Evolutionary conservation across 495 filamentous ascomycete species (phyloP), one percentile per base, ranked within the genome.

Genomic region (Aspergillus baeticus): DNA sequence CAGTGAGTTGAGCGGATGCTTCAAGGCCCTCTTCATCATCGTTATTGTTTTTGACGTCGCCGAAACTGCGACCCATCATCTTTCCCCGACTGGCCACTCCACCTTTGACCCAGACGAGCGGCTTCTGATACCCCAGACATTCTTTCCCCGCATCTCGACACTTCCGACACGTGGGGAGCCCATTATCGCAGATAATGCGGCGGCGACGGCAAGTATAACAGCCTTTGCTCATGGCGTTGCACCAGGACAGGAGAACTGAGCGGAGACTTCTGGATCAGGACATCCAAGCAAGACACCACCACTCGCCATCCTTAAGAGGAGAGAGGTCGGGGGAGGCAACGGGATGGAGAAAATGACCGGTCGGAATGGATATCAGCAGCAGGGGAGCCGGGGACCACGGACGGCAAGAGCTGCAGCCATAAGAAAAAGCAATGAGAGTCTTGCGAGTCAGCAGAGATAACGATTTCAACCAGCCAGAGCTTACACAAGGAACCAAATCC

Each of bases 131-230:
- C 38, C 84, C 84, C 47, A 79, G 69, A 62, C 84, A 87, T 66
- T 82, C 76, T 55, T 85, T 79, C 51, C 80, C 80, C 66, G 81
- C 80, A 75, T 85, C 81, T 43, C 76, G 75, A 66, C 84, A 87
- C 56, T 85, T 86, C 55, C 78, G 77, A 63, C 84, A 87, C 48
- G 78, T 78, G 5, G 84, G 84, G 22, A 78, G 80, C 42, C 78
- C 77, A 73, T 86, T 87, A 61, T 84, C 82, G 71, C 83, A 86
- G 42, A 75, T 73, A 29, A 78, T 77, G 68, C 76, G 76, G 51
- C 76, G 73, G 52, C 76, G 76, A 53, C 76, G 76, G 58, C 76
- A 79, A 51, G 74, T 79, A 63, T 79, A 79, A 48, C 76, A 77
- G 54, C 74, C 76, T 67, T 77, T 77, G 39, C 70, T 71, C 76